Base-by-base conservation (phyloP, 805 yeast species). In the Wickerhamomyces pijperi region DNA sequence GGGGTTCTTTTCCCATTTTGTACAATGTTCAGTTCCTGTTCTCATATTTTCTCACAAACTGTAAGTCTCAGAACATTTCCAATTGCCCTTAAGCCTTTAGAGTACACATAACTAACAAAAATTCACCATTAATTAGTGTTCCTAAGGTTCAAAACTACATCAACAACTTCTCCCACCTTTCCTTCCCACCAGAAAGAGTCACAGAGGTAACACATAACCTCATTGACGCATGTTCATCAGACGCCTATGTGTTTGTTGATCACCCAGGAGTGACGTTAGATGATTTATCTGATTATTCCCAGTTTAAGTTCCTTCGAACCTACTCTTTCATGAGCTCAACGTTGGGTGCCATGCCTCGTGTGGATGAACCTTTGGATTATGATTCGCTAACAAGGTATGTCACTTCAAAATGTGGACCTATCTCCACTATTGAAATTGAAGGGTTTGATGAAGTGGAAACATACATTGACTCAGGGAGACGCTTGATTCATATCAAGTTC, bases 401-500 rank as follows among this genome's bases (percentile, higher is more conserved):
- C 25, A 60, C 61, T 34, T 57, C 57, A 18, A 68, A 67, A 16
- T 82, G 88, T 57, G 63, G 66, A 28, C 79, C 82, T 2, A 13
- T 25, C 14, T 63, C 65, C 38, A 53, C 62, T 2, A 50, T 74
- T 34, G 49, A 48, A 20, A 61, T 70, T 11, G 60, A 61, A 5
- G 62, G 67, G 59, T 63, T 34, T 55, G 75, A 68, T 6, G 73
- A 65, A 40, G 66, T 72, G 19, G 71, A 73, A 13, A 58, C 65
- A 3, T 83, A 82, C 55, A 65, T 73, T 31, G 95, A 85, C 51
- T 60, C 76, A 1, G 59, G 71, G 19, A 75, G 73, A 18, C 65
- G 94, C 44, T 68, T 84, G 12, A 71, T 90, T 21, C 60, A 67
- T 15, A 59, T 87, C 9, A 67, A 77, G 31, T 66, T 81, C 42